A percentile compares a stretch with the other conserved stretches of the same genome.
Conservation (phyloP, 1,284 basidiomycete species). For the Cryptococcus sp. region DNA sequence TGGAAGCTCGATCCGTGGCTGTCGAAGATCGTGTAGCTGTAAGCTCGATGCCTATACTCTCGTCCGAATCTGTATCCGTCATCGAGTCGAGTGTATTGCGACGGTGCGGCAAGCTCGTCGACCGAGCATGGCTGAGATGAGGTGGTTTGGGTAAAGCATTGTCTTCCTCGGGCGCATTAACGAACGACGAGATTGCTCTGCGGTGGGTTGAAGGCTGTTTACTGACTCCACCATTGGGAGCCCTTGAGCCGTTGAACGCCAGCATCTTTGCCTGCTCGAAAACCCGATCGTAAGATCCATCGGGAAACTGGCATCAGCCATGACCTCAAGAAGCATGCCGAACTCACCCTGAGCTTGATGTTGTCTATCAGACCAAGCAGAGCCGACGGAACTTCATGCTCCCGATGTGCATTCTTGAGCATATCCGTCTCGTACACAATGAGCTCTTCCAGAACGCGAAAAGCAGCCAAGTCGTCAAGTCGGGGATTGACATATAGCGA, state of each 20-base stretch:
- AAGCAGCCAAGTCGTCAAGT: constrained; percentile 30
- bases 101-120: constrained; percentile 30
- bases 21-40: background rate
- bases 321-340: background rate
- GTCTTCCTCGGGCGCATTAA: background rate
- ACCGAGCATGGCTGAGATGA: constrained; percentile 26
- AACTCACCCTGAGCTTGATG: constrained; percentile 37
- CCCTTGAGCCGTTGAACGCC: constrained; percentile 2
- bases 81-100: constrained; percentile 12
- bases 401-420: constrained; percentile 15
- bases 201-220: constrained; percentile 21
- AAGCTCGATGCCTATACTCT: background rate
- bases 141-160: constrained; percentile 4
- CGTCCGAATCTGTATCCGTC: constrained; percentile 9
- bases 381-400: constrained; percentile 20
- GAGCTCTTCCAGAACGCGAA: constrained; percentile 40
- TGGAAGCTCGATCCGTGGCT: background rate
- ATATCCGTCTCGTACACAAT: constrained; percentile 41
- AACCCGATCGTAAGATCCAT: constrained; percentile 37
- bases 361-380: constrained; percentile 29
- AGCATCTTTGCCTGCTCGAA: constrained; percentile 25
- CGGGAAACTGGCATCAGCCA: constrained; percentile 35
- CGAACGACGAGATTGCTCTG: constrained; percentile 23
- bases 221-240: background rate
- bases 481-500: constrained; percentile 46